Evolutionary conservation across 2,329 filamentous ascomycete species (phyloP), one percentile per base, ranked within the genome.

Genomic region (Pochonia chlamydosporia): DNA sequence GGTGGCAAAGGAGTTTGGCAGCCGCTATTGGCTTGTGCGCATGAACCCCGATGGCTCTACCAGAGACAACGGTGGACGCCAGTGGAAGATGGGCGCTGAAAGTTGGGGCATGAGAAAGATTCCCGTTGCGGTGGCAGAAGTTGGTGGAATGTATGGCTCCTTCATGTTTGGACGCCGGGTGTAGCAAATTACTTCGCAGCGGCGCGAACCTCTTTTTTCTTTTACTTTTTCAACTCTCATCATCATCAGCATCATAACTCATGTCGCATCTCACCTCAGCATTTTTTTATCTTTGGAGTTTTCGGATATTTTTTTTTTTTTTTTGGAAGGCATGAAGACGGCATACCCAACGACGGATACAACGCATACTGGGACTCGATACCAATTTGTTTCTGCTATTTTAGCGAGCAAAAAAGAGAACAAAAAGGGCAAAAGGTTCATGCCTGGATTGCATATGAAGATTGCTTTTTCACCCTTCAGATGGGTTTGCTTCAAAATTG

Each of bases 71-170:
- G 63, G 69, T 47, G 81, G 85, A 60, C 77, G 83, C 55, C 69
- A 71, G 58, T 93, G 88, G 88, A 93, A 93, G 72, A 86, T 89
- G 84, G 88, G 88, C 26, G 87, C 87, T 42, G 79, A 81, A 56
- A 87, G 82, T 69, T 92, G 88, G 88, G 88, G 88, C 31, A 90
- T 90, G 82, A 78, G 86, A 52, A 93, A 97, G 70, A 78, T 97
- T 36, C 95, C 92, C n/a, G 85, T 97, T 55, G 89, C 87, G 23
- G 81, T 83, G 60, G 89, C 91, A 45, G 92, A 97, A 65, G 87
- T 97, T 23, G 93, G 96, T 58, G 89, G 89, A 52, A 95, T 95
- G 61, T 96, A 97, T 62, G 93, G 93, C 20, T 78, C 72, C 21
- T 82, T 78, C 58, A 82, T 82, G 79, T 82, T 82, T 66, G 77